A percentile compares a stretch with the other conserved stretches of the same genome.
Conservation (phyloP, 2,329 filamentous ascomycete genomes). For the Xylariaceae sp. region DNA sequence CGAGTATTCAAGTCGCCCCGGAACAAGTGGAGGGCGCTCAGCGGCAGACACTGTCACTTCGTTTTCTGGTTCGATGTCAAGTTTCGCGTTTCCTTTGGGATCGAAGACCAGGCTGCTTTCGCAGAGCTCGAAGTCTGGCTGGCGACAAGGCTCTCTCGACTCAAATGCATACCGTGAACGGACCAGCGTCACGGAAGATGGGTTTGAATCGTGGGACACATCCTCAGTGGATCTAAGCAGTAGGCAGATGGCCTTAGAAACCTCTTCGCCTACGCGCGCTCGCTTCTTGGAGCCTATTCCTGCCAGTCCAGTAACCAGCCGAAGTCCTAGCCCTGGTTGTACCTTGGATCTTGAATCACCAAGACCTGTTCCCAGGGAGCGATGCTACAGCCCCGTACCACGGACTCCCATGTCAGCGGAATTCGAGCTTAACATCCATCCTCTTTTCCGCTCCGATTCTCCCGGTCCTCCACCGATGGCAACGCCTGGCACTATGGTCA, state of each 20-base stretch:
- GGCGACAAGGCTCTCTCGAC: slow-evolving; percentile 45
- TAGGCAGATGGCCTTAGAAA: slow-evolving; percentile 52
- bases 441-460: slow-evolving; percentile 69
- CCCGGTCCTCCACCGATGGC: slow-evolving; percentile 60
- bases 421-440: slow-evolving; percentile 68
- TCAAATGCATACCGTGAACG: slow-evolving; percentile 36
- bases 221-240: slow-evolving; percentile 60
- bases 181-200: slow-evolving; percentile 46
- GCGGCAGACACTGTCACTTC: slow-evolving; percentile 43
- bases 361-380: slow-evolving; percentile 40
- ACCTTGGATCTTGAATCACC: slow-evolving; percentile 53
- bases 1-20: slow-evolving; percentile 39
- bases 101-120: slow-evolving; percentile 53
- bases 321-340: slow-evolving; percentile 58
- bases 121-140: slow-evolving; percentile 35
- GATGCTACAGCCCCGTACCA: slow-evolving; percentile 47
- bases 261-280: slow-evolving; percentile 40
- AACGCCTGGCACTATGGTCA: slow-evolving; percentile 65
- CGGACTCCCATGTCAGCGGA: slow-evolving; percentile 35
- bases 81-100: slow-evolving; percentile 48
- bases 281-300: slow-evolving; percentile 67
- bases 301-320: slow-evolving; percentile 57
- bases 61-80: slow-evolving; percentile 44
- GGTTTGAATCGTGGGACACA: slow-evolving; percentile 72
- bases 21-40: slow-evolving; percentile 42